phyloP scores from a whole-genome alignment of 805 yeast genomes.

The Saccharomycopsis synnaedendra region DNA sequence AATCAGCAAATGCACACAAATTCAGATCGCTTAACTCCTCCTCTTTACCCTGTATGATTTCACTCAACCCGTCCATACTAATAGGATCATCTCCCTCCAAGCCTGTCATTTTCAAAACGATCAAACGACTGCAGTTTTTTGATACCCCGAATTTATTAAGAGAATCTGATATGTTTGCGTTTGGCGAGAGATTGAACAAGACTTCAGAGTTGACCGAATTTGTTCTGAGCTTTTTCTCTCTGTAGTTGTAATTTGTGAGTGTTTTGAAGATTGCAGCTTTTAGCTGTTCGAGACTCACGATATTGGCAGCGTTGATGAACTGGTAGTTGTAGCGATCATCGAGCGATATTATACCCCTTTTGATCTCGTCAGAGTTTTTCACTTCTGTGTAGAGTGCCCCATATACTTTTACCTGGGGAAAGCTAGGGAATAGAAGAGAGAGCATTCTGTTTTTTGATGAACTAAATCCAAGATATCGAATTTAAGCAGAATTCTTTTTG shows the following conservation, averaged over 20 bases:
- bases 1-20: neutral
- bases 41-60: neutral
- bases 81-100: neutral
- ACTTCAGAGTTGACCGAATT: slow-evolving; percentile 12
- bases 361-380: slow-evolving; percentile 8
- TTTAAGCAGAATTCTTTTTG: no score
- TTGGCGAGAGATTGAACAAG: slow-evolving; percentile 13
- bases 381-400: slow-evolving; percentile 6
- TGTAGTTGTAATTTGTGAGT: neutral
- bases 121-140: neutral
- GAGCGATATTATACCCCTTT: slow-evolving; percentile 5
- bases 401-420: slow-evolving; percentile 5
- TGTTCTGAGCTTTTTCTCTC: slow-evolving; percentile 4
- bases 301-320: slow-evolving; percentile 12
- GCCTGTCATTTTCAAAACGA: slow-evolving; percentile 3
- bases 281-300: slow-evolving; percentile 11
- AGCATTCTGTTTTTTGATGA: no score
- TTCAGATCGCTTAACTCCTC: slow-evolving; percentile 1
- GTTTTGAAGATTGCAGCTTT: slow-evolving; percentile 12
- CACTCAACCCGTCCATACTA: neutral
- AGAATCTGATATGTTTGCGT: slow-evolving; percentile 7
- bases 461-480: no score
- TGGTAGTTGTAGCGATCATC: slow-evolving; percentile 10
- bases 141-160: slow-evolving; percentile 12
- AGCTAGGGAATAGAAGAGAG: slow-evolving; percentile 3